Conservation (phyloP, 176 grass and related monocot species). For the Aechmea fasciata region DNA sequence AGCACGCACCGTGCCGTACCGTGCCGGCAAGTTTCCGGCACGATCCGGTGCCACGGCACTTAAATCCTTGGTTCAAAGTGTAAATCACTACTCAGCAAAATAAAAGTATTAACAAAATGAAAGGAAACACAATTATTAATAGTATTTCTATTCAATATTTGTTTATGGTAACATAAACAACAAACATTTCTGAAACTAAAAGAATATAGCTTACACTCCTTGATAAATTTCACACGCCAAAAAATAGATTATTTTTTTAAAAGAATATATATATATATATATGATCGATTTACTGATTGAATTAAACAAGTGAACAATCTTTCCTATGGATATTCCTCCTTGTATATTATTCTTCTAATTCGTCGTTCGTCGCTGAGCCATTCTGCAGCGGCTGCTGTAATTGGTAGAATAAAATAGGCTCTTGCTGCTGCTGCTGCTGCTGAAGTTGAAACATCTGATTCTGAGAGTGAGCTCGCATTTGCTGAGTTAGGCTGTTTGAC, state of each 20-base stretch:
- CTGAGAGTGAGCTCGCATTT: conserved; percentile 40
- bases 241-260: conserved; percentile 15
- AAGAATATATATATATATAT: conserved; percentile 25
- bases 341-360: conserved; percentile 23
- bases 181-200: no score
- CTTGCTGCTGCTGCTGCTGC: conserved; percentile 26
- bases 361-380: conserved; percentile 24
- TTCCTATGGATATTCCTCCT: background rate
- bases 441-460: conserved; percentile 50
- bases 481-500: conserved; percentile 35
- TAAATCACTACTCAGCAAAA: no score
- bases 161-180: no score
- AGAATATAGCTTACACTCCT: no score
- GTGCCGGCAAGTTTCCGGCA: no score
- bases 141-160: no score
- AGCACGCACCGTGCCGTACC: no score
- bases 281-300: background rate
- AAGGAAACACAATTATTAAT: no score
- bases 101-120: no score
- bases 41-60: no score
- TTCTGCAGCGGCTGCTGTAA: conserved; percentile 54
- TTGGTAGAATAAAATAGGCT: conserved; percentile 60
- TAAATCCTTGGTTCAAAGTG: no score
- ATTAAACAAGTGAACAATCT: background rate
- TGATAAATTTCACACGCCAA: background rate